These are phyloP conservation scores for Flaveria brownii DNA, from an alignment of 129 eudicot genomes.

Conservation along the genomic window DNA sequence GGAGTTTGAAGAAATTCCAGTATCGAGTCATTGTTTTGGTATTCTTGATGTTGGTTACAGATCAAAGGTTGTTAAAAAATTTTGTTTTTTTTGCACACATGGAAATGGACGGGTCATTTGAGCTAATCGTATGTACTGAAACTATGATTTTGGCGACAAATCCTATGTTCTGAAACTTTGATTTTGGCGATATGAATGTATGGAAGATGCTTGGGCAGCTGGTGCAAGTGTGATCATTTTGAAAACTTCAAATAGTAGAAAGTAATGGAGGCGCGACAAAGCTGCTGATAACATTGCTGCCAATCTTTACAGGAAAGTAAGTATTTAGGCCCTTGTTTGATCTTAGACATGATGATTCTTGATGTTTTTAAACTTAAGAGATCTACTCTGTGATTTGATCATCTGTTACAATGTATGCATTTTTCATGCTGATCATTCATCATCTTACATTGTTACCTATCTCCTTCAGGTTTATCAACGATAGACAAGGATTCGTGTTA, in stretches of 20 bases:
- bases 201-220: slow-evolving; percentile 99
- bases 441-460: not conserved
- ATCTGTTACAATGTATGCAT: not conserved
- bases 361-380: not conserved
- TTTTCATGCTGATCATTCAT: not conserved
- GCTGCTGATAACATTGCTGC: slow-evolving; percentile 99
- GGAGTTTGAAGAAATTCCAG: no score
- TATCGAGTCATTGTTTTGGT: slow-evolving; percentile 98
- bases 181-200: slow-evolving; percentile 29
- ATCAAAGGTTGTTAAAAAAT: slow-evolving; percentile 55
- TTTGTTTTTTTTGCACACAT: slow-evolving; percentile 2
- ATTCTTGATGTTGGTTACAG: slow-evolving; percentile 98
- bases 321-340: slow-evolving; percentile 26
- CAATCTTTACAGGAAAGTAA: slow-evolving; percentile 90
- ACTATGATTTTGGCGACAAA: no score
- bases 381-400: not conserved
- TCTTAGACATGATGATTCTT: not conserved
- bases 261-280: slow-evolving; percentile 91
- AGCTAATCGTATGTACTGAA: not conserved
- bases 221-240: slow-evolving; percentile 96
- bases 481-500: slow-evolving; percentile 86
- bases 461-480: slow-evolving; percentile 77
- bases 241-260: slow-evolving; percentile 92
- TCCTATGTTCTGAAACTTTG: not conserved
- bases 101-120: not conserved